Conservation (phyloP, 441 rosid species). For the Bruguiera hainesii region DNA sequence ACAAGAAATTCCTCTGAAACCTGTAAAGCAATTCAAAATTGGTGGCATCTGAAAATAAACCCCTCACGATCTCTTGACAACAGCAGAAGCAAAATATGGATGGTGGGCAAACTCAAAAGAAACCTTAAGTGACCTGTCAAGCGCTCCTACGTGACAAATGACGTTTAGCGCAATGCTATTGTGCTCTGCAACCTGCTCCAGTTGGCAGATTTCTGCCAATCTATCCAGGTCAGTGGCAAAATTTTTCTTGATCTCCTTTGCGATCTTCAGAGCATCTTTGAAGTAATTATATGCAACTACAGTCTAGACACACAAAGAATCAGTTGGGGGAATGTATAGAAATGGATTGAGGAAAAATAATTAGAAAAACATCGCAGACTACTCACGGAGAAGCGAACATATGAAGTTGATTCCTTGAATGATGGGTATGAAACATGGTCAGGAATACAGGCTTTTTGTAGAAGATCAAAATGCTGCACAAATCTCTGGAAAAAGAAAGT, state of each 20-base stretch:
- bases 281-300: slow-evolving; percentile 68
- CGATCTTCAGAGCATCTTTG: slow-evolving; percentile 85
- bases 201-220: slow-evolving; percentile 56
- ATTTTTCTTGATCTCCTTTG: slow-evolving; percentile 71
- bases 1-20: slow-evolving; percentile 21
- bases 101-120: slow-evolving; percentile 84
- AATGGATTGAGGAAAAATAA: not conserved
- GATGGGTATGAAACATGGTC: slow-evolving; percentile 67
- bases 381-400: slow-evolving; percentile 73
- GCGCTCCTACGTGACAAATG: slow-evolving; percentile 51
- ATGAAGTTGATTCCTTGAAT: slow-evolving; percentile 68
- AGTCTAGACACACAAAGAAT: slow-evolving; percentile 36
- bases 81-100: slow-evolving; percentile 88
- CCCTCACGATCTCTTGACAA: slow-evolving; percentile 78
- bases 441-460: slow-evolving; percentile 90
- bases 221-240: slow-evolving; percentile 65
- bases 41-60: slow-evolving; percentile 16
- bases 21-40: slow-evolving; percentile 39
- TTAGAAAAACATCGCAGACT: not conserved
- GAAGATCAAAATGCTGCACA: slow-evolving; percentile 87
- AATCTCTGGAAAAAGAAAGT: slow-evolving; percentile 56
- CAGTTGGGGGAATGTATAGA: not conserved
- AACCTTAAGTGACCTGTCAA: slow-evolving; percentile 76
- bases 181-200: slow-evolving; percentile 95
- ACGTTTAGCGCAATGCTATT: slow-evolving; percentile 69